A percentile compares a stretch with the other conserved stretches of the same genome.
These are phyloP conservation scores for Ilyonectria mors-panacis DNA, from an alignment of 2,329 filamentous ascomycete species.

Conservation along the genomic window DNA sequence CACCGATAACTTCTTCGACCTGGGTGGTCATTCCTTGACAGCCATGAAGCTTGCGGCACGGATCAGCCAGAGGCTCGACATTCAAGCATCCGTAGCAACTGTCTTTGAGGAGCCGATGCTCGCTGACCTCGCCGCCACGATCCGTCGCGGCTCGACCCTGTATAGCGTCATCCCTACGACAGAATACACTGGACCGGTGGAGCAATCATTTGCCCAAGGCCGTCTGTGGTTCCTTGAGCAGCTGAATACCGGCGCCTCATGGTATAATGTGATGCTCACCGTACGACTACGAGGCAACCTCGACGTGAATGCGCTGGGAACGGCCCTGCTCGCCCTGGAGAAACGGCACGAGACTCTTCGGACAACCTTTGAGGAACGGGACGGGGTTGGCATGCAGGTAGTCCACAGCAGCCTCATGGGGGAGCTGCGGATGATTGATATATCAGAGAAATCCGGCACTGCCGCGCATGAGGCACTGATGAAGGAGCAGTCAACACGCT, in stretches of 20 bases:
- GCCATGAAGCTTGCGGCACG: constrained; percentile 64
- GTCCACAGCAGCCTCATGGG: constrained; percentile 13
- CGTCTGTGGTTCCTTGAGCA: constrained; percentile 38
- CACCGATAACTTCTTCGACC: constrained; percentile 63
- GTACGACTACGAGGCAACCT: constrained; percentile 29
- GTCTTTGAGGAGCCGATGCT: constrained; percentile 44
- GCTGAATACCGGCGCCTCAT: constrained; percentile 29
- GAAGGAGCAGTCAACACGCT: constrained; percentile 24
- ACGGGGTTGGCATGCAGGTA: constrained; percentile 18
- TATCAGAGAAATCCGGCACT: constrained; percentile 1
- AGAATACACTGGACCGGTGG: constrained; percentile 19
- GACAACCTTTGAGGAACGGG: constrained; percentile 28
- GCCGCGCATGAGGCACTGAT: constrained; percentile 7
- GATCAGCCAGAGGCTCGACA: too few relatives aligned
- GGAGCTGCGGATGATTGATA: background rate
- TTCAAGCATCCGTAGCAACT: too few relatives aligned
- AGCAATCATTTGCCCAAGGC: too few relatives aligned
- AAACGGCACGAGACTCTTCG: constrained; percentile 37
- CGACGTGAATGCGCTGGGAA: constrained; percentile 11
- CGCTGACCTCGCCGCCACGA: constrained; percentile 61
- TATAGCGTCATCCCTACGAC: background rate
- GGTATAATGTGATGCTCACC: constrained; percentile 32
- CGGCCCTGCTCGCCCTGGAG: constrained; percentile 33
- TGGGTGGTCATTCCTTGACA: constrained; percentile 64
- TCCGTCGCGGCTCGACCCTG: constrained; percentile 40